phyloP scores from a whole-genome alignment of 768 basidiomycete genomes.

The Boletus subcaerulescens region DNA sequence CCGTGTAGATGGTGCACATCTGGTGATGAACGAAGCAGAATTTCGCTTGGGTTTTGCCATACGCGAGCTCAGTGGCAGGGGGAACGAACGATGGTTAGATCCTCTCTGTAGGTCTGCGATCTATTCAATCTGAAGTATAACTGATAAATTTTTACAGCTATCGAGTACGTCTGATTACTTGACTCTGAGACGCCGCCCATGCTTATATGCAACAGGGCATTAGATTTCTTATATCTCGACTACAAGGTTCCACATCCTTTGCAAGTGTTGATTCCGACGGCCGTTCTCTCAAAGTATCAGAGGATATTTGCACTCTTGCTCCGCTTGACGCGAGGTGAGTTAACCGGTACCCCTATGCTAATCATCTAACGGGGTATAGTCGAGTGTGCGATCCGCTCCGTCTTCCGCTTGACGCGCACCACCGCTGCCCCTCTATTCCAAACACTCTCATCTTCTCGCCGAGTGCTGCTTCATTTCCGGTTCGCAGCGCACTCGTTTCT shows the following conservation, averaged over 20 bases:
- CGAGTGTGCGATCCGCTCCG: slow-evolving; percentile 60
- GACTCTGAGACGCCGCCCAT: neutral
- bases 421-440: slow-evolving; percentile 51
- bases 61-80: slow-evolving; percentile 63
- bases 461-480: slow-evolving; percentile 62
- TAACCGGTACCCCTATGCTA: neutral
- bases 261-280: slow-evolving; percentile 65
- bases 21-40: slow-evolving; percentile 58
- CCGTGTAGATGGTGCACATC: slow-evolving; percentile 35
- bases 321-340: slow-evolving; percentile 71
- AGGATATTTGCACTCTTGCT: slow-evolving; percentile 78
- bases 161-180: slow-evolving; percentile 15
- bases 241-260: slow-evolving; percentile 86
- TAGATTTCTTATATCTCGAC: slow-evolving; percentile 88
- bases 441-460: slow-evolving; percentile 50
- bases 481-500: slow-evolving; percentile 75
- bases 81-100: slow-evolving; percentile 75
- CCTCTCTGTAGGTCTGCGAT: slow-evolving; percentile 63
- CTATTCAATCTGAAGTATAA: neutral
- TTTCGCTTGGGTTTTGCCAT: slow-evolving; percentile 83
- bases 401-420: slow-evolving; percentile 60
- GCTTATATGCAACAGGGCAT: slow-evolving; percentile 49
- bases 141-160: slow-evolving; percentile 17
- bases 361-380: slow-evolving; percentile 39
- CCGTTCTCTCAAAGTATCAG: slow-evolving; percentile 82